These are phyloP conservation scores for Dioscorea cayenensis DNA, from an alignment of 116 monocot species.

Conservation along the genomic window DNA sequence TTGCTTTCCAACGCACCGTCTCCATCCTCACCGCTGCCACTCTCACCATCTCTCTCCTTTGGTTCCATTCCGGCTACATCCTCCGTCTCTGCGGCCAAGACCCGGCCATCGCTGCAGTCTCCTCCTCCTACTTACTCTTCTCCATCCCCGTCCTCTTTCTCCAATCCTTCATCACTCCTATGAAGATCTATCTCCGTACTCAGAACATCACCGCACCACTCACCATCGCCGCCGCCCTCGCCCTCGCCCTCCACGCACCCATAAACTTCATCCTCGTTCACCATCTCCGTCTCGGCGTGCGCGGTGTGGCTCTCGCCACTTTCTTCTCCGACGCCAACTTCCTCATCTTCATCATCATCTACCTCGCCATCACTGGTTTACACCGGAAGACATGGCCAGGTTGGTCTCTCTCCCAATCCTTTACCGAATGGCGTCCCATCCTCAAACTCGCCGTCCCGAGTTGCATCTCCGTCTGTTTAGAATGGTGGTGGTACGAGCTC, in stretches of 20 bases:
- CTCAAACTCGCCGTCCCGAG: slow-evolving; percentile 34
- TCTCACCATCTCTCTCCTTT: slow-evolving; percentile 17
- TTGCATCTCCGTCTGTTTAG: slow-evolving; percentile 48
- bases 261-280: slow-evolving; percentile 43
- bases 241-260: slow-evolving; percentile 36
- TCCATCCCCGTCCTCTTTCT: slow-evolving; percentile 31
- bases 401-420: slow-evolving; percentile 14
- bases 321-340: slow-evolving; percentile 23
- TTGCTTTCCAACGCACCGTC: slow-evolving; percentile 24
- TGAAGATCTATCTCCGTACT: slow-evolving; percentile 34
- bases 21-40: slow-evolving; percentile 28
- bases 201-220: slow-evolving; percentile 40
- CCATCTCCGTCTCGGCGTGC: slow-evolving; percentile 33
- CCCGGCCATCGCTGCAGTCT: slow-evolving; percentile 16
- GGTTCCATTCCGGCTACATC: slow-evolving; percentile 21
- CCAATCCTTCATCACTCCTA: slow-evolving; percentile 37
- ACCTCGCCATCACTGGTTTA: slow-evolving; percentile 20
- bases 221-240: slow-evolving; percentile 32
- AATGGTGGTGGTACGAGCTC: slow-evolving; percentile 65
- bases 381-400: slow-evolving; percentile 23
- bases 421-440: slow-evolving; percentile 28
- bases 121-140: slow-evolving; percentile 22
- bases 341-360: slow-evolving; percentile 18
- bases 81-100: slow-evolving; percentile 38
- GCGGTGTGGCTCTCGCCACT: slow-evolving; percentile 31